Percentiles rank a stretch among this genome's conserved stretches.
Evolutionary conservation across 495 filamentous ascomycete species (phyloP).

Genomic region (Daldinia loculata): DNA sequence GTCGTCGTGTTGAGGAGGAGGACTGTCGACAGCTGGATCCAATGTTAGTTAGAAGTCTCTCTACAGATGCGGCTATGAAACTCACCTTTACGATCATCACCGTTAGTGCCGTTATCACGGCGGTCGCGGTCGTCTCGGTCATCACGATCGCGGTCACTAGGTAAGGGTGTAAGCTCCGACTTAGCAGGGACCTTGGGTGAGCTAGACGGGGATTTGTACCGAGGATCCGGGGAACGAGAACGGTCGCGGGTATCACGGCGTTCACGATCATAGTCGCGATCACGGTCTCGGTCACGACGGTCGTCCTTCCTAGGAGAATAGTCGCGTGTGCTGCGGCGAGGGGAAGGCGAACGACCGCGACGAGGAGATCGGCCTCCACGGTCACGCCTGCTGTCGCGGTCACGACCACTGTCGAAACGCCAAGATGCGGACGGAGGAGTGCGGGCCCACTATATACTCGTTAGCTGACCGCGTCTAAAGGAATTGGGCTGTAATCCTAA

Average conservation of each 20-base stretch:
- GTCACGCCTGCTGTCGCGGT: slow-evolving; percentile 70
- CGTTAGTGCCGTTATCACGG: slow-evolving; percentile 73
- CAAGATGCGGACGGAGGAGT: slow-evolving; percentile 98
- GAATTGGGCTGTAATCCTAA: neutral
- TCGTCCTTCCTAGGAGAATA: slow-evolving; percentile 94
- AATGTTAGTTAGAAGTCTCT: slow-evolving; percentile 43
- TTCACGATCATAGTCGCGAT: slow-evolving; percentile 81
- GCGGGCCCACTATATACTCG: slow-evolving; percentile 82
- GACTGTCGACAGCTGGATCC: slow-evolving; percentile 70
- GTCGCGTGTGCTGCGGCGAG: slow-evolving; percentile 78
- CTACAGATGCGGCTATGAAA: slow-evolving; percentile 18
- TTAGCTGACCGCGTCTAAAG: slow-evolving; percentile 18
- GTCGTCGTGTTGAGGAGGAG: slow-evolving; percentile 89
- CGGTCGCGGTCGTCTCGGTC: slow-evolving; percentile 71
- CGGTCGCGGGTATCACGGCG: slow-evolving; percentile 76
- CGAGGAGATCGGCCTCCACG: slow-evolving; percentile 81
- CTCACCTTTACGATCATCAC: slow-evolving; percentile 90
- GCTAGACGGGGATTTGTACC: slow-evolving; percentile 59
- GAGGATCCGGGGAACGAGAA: slow-evolving; percentile 74
- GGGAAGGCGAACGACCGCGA: slow-evolving; percentile 75
- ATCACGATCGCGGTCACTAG: slow-evolving; percentile 65
- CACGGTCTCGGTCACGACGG: slow-evolving; percentile 82
- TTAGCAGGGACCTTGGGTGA: neutral
- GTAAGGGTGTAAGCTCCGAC: slow-evolving; percentile 16
- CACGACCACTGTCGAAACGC: slow-evolving; percentile 92